Evolutionary conservation across 2,329 filamentous ascomycete species (phyloP).

Genomic region (Rhexocercosporidium sp.): DNA sequence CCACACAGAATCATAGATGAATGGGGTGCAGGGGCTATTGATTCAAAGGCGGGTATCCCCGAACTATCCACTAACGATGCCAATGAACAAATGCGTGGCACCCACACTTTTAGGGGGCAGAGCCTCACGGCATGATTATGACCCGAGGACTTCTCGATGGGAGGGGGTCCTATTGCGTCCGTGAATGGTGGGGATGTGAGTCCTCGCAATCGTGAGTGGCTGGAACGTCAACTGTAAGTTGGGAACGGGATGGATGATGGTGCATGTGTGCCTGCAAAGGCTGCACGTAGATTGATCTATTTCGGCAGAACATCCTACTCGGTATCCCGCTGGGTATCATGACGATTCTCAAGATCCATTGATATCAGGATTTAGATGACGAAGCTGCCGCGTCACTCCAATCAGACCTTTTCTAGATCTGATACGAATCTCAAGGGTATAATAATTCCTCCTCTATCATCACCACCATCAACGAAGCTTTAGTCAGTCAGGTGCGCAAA

Average conservation of each 20-base stretch:
- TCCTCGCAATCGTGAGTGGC: not conserved
- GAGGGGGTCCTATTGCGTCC: not conserved
- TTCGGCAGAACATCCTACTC: constrained; percentile 5
- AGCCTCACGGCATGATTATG: not conserved
- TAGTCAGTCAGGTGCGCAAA: constrained; percentile 53
- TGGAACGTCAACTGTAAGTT: not conserved
- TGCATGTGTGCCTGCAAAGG: not conserved
- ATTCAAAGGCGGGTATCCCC: not conserved
- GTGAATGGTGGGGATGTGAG: not conserved
- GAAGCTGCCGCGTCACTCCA: constrained; percentile 1
- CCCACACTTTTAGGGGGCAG: not conserved
- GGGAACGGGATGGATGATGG: not conserved
- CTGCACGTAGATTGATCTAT: not conserved
- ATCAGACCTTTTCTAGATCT: not conserved
- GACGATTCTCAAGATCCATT: not conserved
- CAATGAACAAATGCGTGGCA: not conserved
- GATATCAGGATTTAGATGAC: not conserved
- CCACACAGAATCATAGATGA: too few species aligned
- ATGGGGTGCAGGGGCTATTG: not conserved
- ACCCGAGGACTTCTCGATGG: not conserved
- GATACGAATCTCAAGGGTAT: not conserved
- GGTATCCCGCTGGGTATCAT: too few species aligned
- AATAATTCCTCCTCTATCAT: not conserved
- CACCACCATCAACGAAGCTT: not conserved
- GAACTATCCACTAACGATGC: not conserved